phyloP scores from a whole-genome alignment of 345 rosid species.

The Gossypium ekmanianum region DNA sequence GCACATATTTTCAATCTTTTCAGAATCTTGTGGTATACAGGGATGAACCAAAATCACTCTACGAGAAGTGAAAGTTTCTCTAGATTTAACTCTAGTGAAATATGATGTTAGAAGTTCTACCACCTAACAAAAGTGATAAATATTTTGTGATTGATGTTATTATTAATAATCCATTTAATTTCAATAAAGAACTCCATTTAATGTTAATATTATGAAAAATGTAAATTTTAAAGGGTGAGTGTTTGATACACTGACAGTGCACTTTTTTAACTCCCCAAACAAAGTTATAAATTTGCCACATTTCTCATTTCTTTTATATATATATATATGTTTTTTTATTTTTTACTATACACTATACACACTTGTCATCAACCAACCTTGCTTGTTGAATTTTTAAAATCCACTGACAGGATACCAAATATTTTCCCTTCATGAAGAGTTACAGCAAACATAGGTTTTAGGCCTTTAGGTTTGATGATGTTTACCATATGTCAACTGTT shows the following conservation, averaged over 20 bases:
- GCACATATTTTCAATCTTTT: neutral
- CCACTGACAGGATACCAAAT: no score
- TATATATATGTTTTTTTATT: no score
- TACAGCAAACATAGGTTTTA: neutral
- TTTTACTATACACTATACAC: no score
- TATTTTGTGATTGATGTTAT: neutral
- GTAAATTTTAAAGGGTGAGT: neutral
- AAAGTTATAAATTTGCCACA: no score
- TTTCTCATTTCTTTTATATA: no score
- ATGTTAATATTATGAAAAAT: neutral
- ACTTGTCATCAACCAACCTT: no score
- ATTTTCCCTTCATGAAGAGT: no score
- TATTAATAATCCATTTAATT: neutral
- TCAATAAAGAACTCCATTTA: neutral
- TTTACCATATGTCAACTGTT: neutral
- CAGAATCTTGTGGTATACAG: neutral
- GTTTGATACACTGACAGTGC: no score
- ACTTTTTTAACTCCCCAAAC: no score
- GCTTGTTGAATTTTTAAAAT: no score
- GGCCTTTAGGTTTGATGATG: neutral
- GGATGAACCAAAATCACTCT: neutral
- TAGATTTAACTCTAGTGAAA: neutral
- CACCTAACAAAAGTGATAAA: neutral
- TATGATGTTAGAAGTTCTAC: neutral
- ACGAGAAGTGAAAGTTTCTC: neutral